Conservation (phyloP, 2,329 filamentous ascomycete species). For the Teratosphaeria zuluensis region DNA sequence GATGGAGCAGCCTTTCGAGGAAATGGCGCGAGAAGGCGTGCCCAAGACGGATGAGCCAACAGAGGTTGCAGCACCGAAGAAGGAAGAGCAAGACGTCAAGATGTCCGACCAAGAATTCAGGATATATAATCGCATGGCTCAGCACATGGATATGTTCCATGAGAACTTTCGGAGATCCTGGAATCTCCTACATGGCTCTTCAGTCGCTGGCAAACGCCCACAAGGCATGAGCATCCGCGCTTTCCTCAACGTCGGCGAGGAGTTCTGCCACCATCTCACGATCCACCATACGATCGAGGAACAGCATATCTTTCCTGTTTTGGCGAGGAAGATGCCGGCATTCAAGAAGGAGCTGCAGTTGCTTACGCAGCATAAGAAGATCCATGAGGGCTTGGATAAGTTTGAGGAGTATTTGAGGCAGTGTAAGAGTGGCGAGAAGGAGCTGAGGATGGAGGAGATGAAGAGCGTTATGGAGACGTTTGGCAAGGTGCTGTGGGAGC, state of each 20-base stretch:
- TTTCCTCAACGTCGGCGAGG: conserved; percentile 58
- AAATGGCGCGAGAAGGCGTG: conserved; percentile 17
- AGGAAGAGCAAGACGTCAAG: conserved; percentile 44
- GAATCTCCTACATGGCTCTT: conserved; percentile 60
- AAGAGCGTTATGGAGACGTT: conserved; percentile 67
- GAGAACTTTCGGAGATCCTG: conserved; percentile 66
- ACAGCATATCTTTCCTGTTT: conserved; percentile 64
- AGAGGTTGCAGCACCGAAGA: conserved; percentile 11
- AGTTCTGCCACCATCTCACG: conserved; percentile 61
- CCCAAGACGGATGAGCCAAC: conserved; percentile 6
- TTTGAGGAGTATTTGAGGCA: conserved; percentile 23
- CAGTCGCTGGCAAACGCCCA: conserved; percentile 49
- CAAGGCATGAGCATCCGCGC: conserved; percentile 55
- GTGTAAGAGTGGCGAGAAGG: conserved; percentile 48
- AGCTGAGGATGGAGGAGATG: conserved; percentile 48
- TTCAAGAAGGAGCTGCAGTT: conserved; percentile 59
- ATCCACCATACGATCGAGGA: conserved; percentile 80
- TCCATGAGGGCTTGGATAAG: conserved; percentile 51
- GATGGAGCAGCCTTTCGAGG: conserved; percentile 16
- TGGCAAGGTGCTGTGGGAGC: conserved; percentile 68
- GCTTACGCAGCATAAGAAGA: conserved; percentile 64
- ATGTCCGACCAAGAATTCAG: conserved; percentile 58
- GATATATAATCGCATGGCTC: conserved; percentile 62
- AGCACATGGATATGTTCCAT: conserved; percentile 68
- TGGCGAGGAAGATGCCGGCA: conserved; percentile 69